Evolutionary conservation across 2,329 filamentous ascomycete genomes (phyloP).

Genomic region (Setomelanomma holmii): DNA sequence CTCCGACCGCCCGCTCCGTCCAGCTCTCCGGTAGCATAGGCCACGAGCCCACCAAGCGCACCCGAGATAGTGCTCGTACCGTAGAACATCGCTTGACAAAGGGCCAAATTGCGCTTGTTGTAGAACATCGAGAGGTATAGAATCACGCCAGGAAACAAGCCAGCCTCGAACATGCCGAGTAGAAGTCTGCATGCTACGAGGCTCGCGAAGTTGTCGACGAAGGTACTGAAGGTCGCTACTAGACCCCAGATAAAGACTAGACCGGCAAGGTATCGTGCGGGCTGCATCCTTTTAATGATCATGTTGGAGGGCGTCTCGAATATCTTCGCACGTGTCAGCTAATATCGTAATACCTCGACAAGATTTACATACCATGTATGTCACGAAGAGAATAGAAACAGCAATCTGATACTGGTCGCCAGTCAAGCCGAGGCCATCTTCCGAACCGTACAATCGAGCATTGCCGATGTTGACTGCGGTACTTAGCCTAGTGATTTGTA

Average conservation of each 20-base stretch:
- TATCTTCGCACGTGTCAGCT: constrained; percentile 17
- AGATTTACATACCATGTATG: constrained; percentile 27
- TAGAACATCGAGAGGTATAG: constrained; percentile 38
- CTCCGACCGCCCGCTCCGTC: constrained; percentile 28
- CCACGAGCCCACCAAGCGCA: constrained; percentile 55
- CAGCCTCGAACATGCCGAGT: constrained; percentile 39
- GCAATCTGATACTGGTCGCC: constrained; percentile 32
- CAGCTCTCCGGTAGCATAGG: constrained; percentile 36
- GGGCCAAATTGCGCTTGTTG: constrained; percentile 54
- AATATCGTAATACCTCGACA: constrained; percentile 12
- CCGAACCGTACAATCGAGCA: constrained; percentile 39
- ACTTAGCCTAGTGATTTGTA: background rate
- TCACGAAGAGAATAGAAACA: constrained; percentile 32
- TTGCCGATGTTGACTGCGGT: constrained; percentile 48
- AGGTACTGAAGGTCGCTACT: constrained; percentile 29
- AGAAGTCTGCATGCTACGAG: constrained; percentile 38
- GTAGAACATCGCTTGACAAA: constrained; percentile 61
- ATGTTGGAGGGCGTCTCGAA: constrained; percentile 58
- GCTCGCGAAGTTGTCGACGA: constrained; percentile 34
- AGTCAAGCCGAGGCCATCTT: constrained; percentile 26
- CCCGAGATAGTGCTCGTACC: constrained; percentile 61
- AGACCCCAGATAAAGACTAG: constrained; percentile 35
- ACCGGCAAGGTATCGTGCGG: constrained; percentile 31
- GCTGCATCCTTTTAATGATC: constrained; percentile 53
- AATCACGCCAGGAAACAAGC: constrained; percentile 35